A percentile compares a stretch with the other conserved stretches of the same genome.
These are phyloP conservation scores for Diversispora epigaea DNA, from an alignment of 192 early-diverging fungal genomes.

Conservation along the genomic window DNA sequence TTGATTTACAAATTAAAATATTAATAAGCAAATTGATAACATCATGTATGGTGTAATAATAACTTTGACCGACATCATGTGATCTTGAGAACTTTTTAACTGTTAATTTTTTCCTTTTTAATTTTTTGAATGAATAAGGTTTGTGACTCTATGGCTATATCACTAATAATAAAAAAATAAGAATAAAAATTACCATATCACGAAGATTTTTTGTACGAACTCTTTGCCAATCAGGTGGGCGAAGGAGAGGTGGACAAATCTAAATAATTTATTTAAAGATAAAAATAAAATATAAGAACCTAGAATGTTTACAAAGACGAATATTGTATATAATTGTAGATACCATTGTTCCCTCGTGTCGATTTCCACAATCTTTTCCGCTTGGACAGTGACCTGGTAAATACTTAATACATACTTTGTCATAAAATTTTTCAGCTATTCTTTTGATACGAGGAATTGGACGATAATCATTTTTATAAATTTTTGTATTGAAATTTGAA, in stretches of 20 bases:
- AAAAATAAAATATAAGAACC: not conserved
- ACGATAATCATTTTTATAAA: not conserved
- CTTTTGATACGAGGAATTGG: not conserved
- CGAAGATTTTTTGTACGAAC: conserved; percentile 4
- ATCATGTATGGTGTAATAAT: not conserved
- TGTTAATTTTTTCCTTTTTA: too few relatives aligned
- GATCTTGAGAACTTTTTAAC: not conserved
- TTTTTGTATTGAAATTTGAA: not conserved
- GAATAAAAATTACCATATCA: not conserved
- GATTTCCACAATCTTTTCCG: conserved; percentile 7
- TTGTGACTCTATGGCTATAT: not conserved
- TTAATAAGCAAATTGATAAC: too few relatives aligned
- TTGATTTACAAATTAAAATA: not conserved
- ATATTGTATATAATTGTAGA: not conserved
- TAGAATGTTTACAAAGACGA: not conserved
- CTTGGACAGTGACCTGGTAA: conserved; percentile 1
- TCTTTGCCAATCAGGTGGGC: conserved; percentile 1
- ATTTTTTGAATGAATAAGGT: too few relatives aligned
- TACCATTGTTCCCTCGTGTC: conserved; percentile 6
- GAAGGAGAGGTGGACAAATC: conserved; percentile 3
- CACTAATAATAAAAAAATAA: not conserved
- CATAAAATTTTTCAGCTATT: not conserved
- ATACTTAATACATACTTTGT: conserved; percentile 10
- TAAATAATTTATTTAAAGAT: not conserved
- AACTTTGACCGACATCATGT: not conserved